Evolutionary conservation across 1,284 basidiomycete species (phyloP), one percentile per base, ranked within the genome.

Genomic region (Cutaneotrichosporon mucoides): DNA sequence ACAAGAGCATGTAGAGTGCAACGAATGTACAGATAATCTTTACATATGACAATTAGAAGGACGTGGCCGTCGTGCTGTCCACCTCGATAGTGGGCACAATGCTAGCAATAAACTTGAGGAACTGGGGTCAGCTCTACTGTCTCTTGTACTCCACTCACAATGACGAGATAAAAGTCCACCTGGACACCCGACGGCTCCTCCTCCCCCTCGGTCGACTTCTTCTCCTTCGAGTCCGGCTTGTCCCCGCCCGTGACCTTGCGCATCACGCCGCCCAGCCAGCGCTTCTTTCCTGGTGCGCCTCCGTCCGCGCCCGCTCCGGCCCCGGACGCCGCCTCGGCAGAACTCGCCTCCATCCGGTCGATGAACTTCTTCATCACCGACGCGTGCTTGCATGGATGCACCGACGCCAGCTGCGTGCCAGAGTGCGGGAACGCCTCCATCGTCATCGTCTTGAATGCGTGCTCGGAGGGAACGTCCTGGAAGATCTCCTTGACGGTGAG

Each of bases 311-410:
- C 63, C 86, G 86, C 76, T 87, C 24, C 24, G 24, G 24, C 24
- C 24, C 24, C 24, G 24, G 24, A 24, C 24, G 24, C 24, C 24
- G 24, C 24, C 24, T 24, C 24, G 24, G 24, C 24, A 24, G 24
- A 24, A 24, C 24, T 24, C 24, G 24, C 86, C 77, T 98, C 96
- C 93, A 99, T 98, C 57, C 94, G 84, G 77, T 97, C 94, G 72
- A 99, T 97, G 66, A 99, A 92, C 79, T 98, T 99, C 84, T 96
- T 97, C 96, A 99, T 99, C 56, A 99, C 96, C 74, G 87, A 92
- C 0, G 94, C 92, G 76, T 99, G 95, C 77, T 97, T 97, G 85
- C 95, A 99, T 1, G 95, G 95, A 75, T 99, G 95, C 9, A 99
- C 94, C 0, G 88, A 90, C 0, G 90, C 93, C 76, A 94, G 88